Evolutionary conservation across 129 eudicot species (phyloP), one percentile per base, ranked within the genome.

Genomic region (Flaveria sonorensis): DNA sequence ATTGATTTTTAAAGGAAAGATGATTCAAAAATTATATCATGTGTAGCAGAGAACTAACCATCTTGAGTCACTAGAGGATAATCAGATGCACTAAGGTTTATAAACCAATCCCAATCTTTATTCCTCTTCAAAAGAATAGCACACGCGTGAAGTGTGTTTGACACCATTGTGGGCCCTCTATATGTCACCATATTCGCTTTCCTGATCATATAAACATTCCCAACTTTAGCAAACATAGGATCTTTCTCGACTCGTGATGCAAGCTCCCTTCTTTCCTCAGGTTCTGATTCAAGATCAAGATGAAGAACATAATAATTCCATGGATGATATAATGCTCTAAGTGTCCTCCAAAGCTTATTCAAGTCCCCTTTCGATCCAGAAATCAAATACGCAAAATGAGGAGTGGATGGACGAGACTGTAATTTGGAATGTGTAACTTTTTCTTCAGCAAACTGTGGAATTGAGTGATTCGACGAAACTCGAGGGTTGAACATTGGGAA

Each of bases 11-110:
- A 62, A 62, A 62, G 43, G 20, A 62, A 30, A 62, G 8, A 28
- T 26, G 20, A 45, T 14, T 62, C 60, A 78, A 45, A 71, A 71
- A 46, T 26, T 50, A 70, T 24, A 15, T 48, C 71, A 3, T 3
- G 30, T 72, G 76, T 52, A 30, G 46, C 19, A 10, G 1, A 32
- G 51, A 24, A 75, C 87, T 86, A 24, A 90, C 98, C 98, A 81
- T 93, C 98, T 84, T 93, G 98, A 70, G 98, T 93, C 77, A 93
- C 97, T 60, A 93, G 85, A 73, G 98, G 98, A 80, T 93, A 93
- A 86, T 93, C 98, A 6, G 98, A 93, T 6, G 98, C 97, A 73
- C 98, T 93, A 20, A 93, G 90, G 81, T 93, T 90, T 56, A 93
- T 93, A 84, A 93, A 93, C 98, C 98, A 93, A 77, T 93, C 98